Conservation (phyloP, 2,329 filamentous ascomycete species). For the Beauveria rudraprayagi region DNA sequence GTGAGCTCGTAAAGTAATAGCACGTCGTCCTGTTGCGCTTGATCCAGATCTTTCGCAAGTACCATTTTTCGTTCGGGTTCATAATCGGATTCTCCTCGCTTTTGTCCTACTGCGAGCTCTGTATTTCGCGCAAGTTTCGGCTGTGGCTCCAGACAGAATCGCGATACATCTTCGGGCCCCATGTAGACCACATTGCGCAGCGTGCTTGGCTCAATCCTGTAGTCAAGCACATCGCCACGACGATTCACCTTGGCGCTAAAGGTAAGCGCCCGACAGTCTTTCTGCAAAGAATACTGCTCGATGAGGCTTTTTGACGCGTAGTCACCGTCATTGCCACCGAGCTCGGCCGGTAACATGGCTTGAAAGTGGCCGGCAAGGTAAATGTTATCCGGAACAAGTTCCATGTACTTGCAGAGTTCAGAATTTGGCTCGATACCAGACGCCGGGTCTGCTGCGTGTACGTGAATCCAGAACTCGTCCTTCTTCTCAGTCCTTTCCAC, state of each 20-base stretch:
- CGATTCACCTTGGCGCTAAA: conserved; percentile 52
- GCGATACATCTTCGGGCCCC: conserved; percentile 42
- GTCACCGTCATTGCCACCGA: conserved; percentile 23
- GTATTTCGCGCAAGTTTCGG: conserved; percentile 17
- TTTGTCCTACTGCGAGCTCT: conserved; percentile 23
- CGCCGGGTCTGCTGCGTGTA: conserved; percentile 72
- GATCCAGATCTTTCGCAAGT: conserved; percentile 32
- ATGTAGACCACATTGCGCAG: conserved; percentile 51
- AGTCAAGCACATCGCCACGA: conserved; percentile 44
- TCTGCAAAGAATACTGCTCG: conserved; percentile 46
- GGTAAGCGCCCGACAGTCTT: conserved; percentile 46
- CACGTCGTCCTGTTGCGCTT: conserved; percentile 37
- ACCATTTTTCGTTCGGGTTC: conserved; percentile 35
- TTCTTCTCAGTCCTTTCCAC: conserved; percentile 48
- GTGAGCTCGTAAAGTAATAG: conserved; percentile 39
- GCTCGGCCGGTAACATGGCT: conserved; percentile 45
- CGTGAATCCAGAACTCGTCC: conserved; percentile 63
- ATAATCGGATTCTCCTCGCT: conserved; percentile 12
- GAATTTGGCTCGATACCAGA: conserved; percentile 57
- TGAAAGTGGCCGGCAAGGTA: conserved; percentile 51
- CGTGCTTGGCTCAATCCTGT: conserved; percentile 44
- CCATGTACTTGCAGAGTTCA: conserved; percentile 51
- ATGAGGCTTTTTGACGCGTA: conserved; percentile 32
- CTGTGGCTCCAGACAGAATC: conserved; percentile 30
- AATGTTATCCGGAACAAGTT: conserved; percentile 50